These are phyloP conservation scores for Curvularia verruculosa DNA, from an alignment of 2,329 filamentous ascomycete genomes.

Conservation along the genomic window DNA sequence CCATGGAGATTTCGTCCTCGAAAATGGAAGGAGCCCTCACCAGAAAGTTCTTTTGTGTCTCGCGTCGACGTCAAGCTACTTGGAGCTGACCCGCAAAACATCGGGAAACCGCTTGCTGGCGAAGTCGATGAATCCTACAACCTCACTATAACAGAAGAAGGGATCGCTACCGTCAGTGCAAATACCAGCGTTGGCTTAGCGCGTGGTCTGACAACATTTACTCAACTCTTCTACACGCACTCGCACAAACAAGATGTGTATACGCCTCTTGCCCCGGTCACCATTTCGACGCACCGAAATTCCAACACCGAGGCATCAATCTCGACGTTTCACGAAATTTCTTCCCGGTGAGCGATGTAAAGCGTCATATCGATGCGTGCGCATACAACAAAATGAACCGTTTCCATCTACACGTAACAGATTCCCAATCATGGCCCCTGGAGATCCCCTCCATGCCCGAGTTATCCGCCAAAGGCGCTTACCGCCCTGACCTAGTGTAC, in stretches of 20 bases:
- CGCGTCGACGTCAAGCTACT: constrained; percentile 69
- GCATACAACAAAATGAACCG: constrained; percentile 84
- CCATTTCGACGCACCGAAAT: constrained; percentile 76
- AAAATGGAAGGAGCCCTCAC: constrained; percentile 66
- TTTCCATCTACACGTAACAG: constrained; percentile 80
- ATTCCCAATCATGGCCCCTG: constrained; percentile 84
- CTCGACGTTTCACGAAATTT: constrained; percentile 78
- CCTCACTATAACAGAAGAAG: constrained; percentile 64
- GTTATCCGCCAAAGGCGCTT: constrained; percentile 75
- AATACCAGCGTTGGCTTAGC: constrained; percentile 71
- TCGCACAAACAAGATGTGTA: constrained; percentile 64
- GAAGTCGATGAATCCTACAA: constrained; percentile 78
- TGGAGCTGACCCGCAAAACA: constrained; percentile 57
- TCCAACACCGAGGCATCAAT: constrained; percentile 77
- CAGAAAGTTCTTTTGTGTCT: constrained; percentile 57
- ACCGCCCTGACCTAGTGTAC: constrained; percentile 71
- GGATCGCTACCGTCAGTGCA: constrained; percentile 67
- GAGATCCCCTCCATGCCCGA: constrained; percentile 77
- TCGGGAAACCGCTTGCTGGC: constrained; percentile 66
- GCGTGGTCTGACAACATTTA: constrained; percentile 76
- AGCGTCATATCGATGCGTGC: constrained; percentile 76
- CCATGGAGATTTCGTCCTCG: constrained; percentile 79
- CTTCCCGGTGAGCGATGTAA: constrained; percentile 70
- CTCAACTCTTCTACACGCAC: constrained; percentile 79
- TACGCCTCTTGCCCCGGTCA: constrained; percentile 71